Base-by-base conservation (phyloP, 2,329 filamentous ascomycete species). In the Amauroascus niger region DNA sequence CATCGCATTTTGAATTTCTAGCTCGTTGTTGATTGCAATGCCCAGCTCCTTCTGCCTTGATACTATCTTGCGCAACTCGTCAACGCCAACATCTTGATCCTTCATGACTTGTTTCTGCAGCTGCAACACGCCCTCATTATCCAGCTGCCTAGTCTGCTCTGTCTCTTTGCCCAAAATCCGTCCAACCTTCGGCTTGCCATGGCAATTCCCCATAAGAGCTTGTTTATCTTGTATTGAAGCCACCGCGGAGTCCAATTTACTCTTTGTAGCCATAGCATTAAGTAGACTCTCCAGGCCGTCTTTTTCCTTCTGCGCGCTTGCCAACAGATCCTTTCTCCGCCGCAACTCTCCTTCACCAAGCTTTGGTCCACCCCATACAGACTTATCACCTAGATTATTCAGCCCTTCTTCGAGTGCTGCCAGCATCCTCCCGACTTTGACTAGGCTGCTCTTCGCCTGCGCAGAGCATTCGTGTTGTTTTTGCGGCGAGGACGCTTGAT, bases 121-220 rank as follows among this genome's bases (percentile, higher is more conserved):
- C 65, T 83, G 80, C 59, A 84, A 58, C 13, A 84, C 78, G 0
- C 81, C 81, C n/a, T 76, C 69, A 57, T 84, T 84, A 64, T 83
- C 81, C 57, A 83, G 63, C 60, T 83, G 79, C 11, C 81, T 69
- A 8, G 81, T 84, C 37, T 76, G 72, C 57, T 80, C 77, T 0
- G 81, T 84, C 67, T 84, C 81, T 46, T 73, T 73, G 60, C 73
- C 62, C 64, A 79, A 43, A 61, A 80, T 58, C 58, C 79, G 53
- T 66, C 80, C 61, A 69, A 69, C 52, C 72, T 78, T 51, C 20
- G 64, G 44, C 26, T 55, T 57, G 22, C 22, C 48, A 9, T 24
- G 33, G 35, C n/a, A 64, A n/a, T 53, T 53, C 13, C 63, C 66
- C 35, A 75, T 60, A 30, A 75, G 63, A n/a, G 68, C 66, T 45